phyloP scores from a whole-genome alignment of 257 asterid genomes.

The Lycium barbarum region DNA sequence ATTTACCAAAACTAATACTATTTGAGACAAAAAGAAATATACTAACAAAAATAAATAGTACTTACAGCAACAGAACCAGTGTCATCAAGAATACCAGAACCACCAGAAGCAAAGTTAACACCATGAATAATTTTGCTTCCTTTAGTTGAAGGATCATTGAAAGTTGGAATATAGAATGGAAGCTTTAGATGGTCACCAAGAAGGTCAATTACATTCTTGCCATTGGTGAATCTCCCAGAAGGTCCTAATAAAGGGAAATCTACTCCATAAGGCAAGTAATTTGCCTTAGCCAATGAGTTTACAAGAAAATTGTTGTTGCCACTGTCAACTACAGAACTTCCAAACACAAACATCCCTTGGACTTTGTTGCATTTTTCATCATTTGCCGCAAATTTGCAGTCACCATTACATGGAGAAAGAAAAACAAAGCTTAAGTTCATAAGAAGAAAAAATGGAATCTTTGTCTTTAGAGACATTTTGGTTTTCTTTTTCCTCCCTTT shows the following conservation, averaged over 20 bases:
- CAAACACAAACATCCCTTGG: conserved; percentile 82
- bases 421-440: not conserved
- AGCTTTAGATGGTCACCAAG: conserved; percentile 54
- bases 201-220: conserved; percentile 66
- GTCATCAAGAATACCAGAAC: conserved; percentile 75
- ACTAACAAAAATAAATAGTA: not conserved
- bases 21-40: not conserved
- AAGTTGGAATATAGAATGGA: conserved; percentile 60
- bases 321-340: conserved; percentile 82
- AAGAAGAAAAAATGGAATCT: not conserved
- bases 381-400: not conserved
- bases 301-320: conserved; percentile 75
- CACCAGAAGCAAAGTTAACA: conserved; percentile 83
- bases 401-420: not conserved
- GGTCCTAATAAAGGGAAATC: conserved; percentile 60
- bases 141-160: conserved; percentile 66
- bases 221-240: conserved; percentile 76
- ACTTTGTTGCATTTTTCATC: conserved; percentile 29
- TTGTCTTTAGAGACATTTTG: not conserved
- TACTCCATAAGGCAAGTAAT: conserved; percentile 72
- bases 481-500: not conserved
- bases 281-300: conserved; percentile 62
- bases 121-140: conserved; percentile 62
- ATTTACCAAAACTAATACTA: not conserved
- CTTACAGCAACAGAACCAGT: conserved; percentile 51